Evolutionary conservation across 768 basidiomycete species (phyloP).

Genomic region (Suillus decipiens): DNA sequence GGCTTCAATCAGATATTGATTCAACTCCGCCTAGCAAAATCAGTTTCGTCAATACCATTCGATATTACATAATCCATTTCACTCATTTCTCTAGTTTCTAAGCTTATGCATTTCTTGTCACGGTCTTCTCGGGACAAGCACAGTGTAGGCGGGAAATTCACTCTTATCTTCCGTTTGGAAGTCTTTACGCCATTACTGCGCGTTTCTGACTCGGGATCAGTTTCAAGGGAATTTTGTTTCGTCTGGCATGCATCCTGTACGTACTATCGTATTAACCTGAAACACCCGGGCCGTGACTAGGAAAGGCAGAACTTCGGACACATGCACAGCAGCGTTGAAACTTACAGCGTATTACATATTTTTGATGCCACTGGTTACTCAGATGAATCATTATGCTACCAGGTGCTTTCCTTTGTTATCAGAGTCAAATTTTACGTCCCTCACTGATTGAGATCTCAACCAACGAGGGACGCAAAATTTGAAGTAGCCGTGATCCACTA

Average conservation of each 20-base stretch:
- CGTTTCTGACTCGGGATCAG: neutral
- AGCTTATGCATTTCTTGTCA: neutral
- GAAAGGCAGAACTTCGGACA: neutral
- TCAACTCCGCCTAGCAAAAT: neutral
- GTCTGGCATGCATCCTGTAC: neutral
- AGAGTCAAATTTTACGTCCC: too few species aligned
- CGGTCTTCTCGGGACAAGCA: neutral
- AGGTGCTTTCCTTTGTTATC: neutral
- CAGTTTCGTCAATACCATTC: neutral
- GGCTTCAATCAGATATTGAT: neutral
- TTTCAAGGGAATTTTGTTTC: neutral
- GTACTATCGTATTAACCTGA: neutral
- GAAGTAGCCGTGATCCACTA: neutral
- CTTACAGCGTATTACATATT: neutral
- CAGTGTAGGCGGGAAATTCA: too few species aligned
- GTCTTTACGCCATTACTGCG: neutral
- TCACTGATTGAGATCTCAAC: too few species aligned
- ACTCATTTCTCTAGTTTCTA: neutral
- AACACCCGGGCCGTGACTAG: neutral
- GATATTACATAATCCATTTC: neutral
- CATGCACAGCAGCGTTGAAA: neutral
- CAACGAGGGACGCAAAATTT: neutral
- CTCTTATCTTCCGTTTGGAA: neutral
- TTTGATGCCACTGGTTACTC: neutral
- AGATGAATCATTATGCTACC: neutral